phyloP scores from a whole-genome alignment of 176 grass and related monocot species.

The Saccharum officinarum region DNA sequence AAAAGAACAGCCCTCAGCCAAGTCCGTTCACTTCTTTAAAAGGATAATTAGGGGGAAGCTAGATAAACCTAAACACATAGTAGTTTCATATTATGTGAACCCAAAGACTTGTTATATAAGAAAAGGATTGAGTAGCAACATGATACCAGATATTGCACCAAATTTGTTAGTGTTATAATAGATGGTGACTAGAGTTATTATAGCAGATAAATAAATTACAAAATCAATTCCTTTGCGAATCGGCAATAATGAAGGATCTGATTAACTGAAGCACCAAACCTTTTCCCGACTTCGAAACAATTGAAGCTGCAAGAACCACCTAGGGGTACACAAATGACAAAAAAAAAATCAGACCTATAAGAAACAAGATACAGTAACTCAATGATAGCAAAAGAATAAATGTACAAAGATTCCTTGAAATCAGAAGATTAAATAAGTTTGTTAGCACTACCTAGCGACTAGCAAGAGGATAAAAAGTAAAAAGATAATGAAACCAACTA shows the following conservation, averaged over 20 bases:
- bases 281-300: slow-evolving; percentile 82
- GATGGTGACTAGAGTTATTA: not conserved
- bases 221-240: not conserved
- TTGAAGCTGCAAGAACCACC: slow-evolving; percentile 89
- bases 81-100: not conserved
- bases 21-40: not conserved
- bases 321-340: not conserved
- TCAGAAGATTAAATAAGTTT: not conserved
- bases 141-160: not conserved
- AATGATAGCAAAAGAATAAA: not conserved
- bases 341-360: slow-evolving; percentile 5
- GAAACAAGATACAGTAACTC: not conserved
- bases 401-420: not conserved
- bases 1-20: not conserved
- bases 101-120: not conserved
- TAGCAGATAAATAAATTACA: not conserved
- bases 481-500: not conserved
- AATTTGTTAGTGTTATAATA: not conserved
- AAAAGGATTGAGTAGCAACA: not conserved
- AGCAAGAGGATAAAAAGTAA: not conserved
- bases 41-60: not conserved
- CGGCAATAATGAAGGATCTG: not conserved
- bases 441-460: not conserved
- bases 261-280: slow-evolving; percentile 40
- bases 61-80: not conserved